Percentiles rank a stretch among this genome's conserved stretches.
phyloP scores from a whole-genome alignment of 2,329 filamentous ascomycete species.

The Bisporella sp. region DNA sequence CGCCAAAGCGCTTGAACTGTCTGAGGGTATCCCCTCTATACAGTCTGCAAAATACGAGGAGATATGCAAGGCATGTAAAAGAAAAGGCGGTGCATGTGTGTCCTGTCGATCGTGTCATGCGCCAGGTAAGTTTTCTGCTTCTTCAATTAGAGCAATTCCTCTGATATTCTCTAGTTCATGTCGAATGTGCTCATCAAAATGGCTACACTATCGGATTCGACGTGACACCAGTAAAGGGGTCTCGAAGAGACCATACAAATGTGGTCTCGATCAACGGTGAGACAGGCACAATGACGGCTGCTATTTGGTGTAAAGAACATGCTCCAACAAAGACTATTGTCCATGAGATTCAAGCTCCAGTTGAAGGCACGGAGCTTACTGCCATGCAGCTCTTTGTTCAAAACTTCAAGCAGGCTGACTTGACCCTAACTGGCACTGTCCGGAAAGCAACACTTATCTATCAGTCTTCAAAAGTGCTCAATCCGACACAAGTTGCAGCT shows the following conservation, averaged over 20 bases:
- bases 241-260: slow-evolving; percentile 71
- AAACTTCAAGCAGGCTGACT: slow-evolving; percentile 91
- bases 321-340: slow-evolving; percentile 62
- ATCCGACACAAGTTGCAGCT: slow-evolving; percentile 15
- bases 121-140: slow-evolving; percentile 27
- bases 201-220: slow-evolving; percentile 86
- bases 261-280: slow-evolving; percentile 78
- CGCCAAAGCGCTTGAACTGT: slow-evolving; percentile 72
- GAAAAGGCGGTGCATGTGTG: slow-evolving; percentile 69
- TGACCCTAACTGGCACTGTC: slow-evolving; percentile 82
- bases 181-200: slow-evolving; percentile 81
- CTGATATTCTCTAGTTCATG: slow-evolving; percentile 49
- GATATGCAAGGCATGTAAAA: slow-evolving; percentile 77
- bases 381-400: slow-evolving; percentile 81
- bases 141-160: not conserved
- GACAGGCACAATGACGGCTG: slow-evolving; percentile 74
- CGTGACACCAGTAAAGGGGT: slow-evolving; percentile 81
- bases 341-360: slow-evolving; percentile 71
- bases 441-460: slow-evolving; percentile 70
- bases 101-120: slow-evolving; percentile 68
- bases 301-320: slow-evolving; percentile 89
- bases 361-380: slow-evolving; percentile 64
- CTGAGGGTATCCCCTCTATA: slow-evolving; percentile 85
- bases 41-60: slow-evolving; percentile 66
- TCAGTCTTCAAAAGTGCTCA: slow-evolving; percentile 28